Percentiles rank a stretch among this genome's conserved stretches.
These are phyloP conservation scores for Suhomyces wounanorum DNA, from an alignment of 1,139 yeast species.

Conservation along the genomic window DNA sequence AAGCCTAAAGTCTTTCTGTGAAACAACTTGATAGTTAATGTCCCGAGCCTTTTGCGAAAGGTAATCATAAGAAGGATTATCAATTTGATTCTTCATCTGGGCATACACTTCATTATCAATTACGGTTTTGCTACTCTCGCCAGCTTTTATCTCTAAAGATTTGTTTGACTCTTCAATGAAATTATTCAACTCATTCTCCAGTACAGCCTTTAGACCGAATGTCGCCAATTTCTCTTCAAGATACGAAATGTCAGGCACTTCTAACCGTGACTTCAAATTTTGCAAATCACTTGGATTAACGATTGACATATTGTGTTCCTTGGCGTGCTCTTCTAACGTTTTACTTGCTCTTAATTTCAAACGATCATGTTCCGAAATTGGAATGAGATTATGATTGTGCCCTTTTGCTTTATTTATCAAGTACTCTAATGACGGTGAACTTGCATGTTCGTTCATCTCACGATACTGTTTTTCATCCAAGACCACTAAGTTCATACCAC, in stretches of 20 bases:
- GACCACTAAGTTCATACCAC: constrained; percentile 19
- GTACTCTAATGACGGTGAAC: constrained; percentile 28
- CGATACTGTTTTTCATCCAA: constrained; percentile 14
- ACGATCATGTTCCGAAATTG: constrained; percentile 24
- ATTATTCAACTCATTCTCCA: constrained; percentile 29
- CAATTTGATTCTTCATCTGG: constrained; percentile 29
- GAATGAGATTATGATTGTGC: constrained; percentile 30
- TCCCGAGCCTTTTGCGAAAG: constrained; percentile 27
- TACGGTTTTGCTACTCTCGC: constrained; percentile 22
- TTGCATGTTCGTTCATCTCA: constrained; percentile 15
- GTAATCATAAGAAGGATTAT: constrained; percentile 32
- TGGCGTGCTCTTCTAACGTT: constrained; percentile 16
- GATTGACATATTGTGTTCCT: constrained; percentile 10
- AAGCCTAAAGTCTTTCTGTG: background rate
- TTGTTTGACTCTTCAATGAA: constrained; percentile 10
- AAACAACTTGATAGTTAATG: constrained; percentile 6
- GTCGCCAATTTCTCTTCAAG: constrained; percentile 19
- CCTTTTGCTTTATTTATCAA: constrained; percentile 29
- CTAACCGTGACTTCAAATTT: constrained; percentile 15
- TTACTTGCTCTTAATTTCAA: constrained; percentile 18
- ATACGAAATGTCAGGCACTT: constrained; percentile 25
- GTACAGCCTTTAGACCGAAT: constrained; percentile 15
- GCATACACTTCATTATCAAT: constrained; percentile 28
- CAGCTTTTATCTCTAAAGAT: constrained; percentile 17
- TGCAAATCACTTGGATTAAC: constrained; percentile 15